phyloP scores from a whole-genome alignment of 768 basidiomycete genomes.

The Hydnomerulius pinastri region DNA sequence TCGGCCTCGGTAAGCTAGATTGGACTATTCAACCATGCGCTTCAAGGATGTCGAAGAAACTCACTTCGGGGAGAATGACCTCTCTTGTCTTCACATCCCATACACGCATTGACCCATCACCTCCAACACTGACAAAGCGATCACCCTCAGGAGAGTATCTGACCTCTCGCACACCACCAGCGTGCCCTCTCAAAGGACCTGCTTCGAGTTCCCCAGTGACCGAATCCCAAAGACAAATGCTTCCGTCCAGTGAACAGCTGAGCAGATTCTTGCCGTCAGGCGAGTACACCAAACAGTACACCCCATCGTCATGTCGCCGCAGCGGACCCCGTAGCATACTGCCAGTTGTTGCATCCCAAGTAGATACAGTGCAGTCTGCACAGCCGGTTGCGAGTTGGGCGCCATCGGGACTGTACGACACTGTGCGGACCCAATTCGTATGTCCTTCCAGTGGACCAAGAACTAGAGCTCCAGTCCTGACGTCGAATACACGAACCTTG shows the following conservation, averaged over 20 bases:
- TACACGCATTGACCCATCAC: not conserved
- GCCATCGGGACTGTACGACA: conserved; percentile 10
- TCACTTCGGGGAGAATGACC: not conserved
- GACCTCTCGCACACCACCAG: not conserved
- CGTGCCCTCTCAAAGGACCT: not conserved
- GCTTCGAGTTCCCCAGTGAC: not conserved
- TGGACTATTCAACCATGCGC: too few relatives aligned
- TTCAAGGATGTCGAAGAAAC: too few relatives aligned
- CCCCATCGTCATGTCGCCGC: not conserved
- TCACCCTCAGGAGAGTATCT: conserved; percentile 5
- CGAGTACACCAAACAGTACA: not conserved
- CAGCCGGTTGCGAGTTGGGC: conserved; percentile 1
- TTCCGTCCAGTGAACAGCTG: conserved; percentile 13
- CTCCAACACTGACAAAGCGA: not conserved
- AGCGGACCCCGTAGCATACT: not conserved
- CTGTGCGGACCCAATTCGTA: not conserved
- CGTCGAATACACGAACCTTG: conserved; percentile 4
- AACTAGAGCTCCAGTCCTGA: not conserved
- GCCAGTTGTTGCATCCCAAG: conserved; percentile 3
- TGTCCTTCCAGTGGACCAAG: not conserved
- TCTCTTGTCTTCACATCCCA: conserved; percentile 8
- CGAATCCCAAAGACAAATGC: conserved; percentile 2
- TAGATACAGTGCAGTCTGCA: not conserved
- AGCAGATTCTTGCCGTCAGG: conserved; percentile 15
- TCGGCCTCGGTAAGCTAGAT: too few relatives aligned